Conservation (phyloP, 192 early-diverging fungal genomes). For the Coemansia sp. region DNA sequence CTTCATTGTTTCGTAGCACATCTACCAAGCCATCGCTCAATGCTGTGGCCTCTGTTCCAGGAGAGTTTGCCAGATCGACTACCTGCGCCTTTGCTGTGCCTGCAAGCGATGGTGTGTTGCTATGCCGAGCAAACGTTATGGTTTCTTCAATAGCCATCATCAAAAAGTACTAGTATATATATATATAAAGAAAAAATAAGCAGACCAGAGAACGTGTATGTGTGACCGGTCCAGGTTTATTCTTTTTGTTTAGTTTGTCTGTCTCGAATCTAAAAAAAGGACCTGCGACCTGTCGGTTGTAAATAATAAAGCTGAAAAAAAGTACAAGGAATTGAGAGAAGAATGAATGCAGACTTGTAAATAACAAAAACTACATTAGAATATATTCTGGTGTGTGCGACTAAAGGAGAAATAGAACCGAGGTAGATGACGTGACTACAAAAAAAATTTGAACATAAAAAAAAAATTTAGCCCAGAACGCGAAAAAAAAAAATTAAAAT, state of each 20-base stretch:
- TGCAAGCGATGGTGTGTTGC: neutral
- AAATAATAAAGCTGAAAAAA: slow-evolving; percentile 10
- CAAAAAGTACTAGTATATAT: neutral
- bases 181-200: neutral
- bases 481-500: slow-evolving; percentile 5
- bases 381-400: neutral
- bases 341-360: neutral
- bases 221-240: no score
- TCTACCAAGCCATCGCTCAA: slow-evolving; percentile 3
- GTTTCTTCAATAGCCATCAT: slow-evolving; percentile 26
- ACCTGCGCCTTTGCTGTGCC: slow-evolving; percentile 5
- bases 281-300: no score
- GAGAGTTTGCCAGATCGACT: neutral
- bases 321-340: neutral
- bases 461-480: neutral
- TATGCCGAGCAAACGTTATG: slow-evolving; percentile 11
- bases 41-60: slow-evolving; percentile 11
- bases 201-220: no score
- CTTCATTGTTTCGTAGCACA: slow-evolving; percentile 43
- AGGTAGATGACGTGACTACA: neutral
- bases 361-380: neutral
- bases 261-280: no score
- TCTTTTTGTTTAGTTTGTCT: no score
- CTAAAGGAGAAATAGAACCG: neutral
- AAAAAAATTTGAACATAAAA: neutral